Conservation (phyloP, 2,329 filamentous ascomycete genomes). For the Emmonsia crescens region DNA sequence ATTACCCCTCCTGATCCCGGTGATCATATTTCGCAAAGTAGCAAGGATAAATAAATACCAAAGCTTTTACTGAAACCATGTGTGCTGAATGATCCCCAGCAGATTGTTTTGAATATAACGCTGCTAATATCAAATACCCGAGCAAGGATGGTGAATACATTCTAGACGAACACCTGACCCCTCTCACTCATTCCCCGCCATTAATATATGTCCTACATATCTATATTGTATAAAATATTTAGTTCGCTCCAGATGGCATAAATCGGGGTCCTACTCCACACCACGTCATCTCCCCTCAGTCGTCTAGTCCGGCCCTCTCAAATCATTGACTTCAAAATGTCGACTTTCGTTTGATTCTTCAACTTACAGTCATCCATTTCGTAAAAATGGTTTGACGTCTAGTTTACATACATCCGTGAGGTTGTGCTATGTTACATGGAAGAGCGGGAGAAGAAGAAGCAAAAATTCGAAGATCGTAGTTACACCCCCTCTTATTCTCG, state of each 20-base stretch:
- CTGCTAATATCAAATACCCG: not conserved
- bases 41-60: too few species aligned
- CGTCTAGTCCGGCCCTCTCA: not conserved
- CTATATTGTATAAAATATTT: too few species aligned
- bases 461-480: not conserved
- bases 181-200: not conserved
- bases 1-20: too few species aligned
- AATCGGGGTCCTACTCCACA: not conserved
- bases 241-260: not conserved
- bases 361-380: not conserved
- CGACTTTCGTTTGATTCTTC: not conserved
- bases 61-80: too few species aligned
- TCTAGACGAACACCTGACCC: not conserved
- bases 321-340: too few species aligned
- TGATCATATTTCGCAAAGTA: too few species aligned
- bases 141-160: not conserved
- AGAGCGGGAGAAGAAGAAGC: too few species aligned
- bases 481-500: not conserved
- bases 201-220: not conserved
- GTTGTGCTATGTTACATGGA: not conserved
- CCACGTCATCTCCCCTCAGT: not conserved
- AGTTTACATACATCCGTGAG: not conserved
- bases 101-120: not conserved
- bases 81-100: not conserved
- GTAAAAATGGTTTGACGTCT: not conserved